Base-by-base conservation (phyloP, 164 flowering plant genomes). In the Magnolia officinalis region DNA sequence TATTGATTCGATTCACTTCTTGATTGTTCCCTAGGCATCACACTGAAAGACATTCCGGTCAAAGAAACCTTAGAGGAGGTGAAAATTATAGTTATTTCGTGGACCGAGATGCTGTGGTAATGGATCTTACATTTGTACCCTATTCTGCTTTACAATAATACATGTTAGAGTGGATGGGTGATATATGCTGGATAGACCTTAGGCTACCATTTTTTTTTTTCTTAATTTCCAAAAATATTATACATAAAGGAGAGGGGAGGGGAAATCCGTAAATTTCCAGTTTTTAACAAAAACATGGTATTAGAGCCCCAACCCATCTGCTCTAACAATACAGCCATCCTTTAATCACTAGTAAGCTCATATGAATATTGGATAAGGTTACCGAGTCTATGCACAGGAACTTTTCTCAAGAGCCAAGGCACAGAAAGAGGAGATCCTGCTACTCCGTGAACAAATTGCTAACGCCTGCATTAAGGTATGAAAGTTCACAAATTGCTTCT, bases 371-470 rank as follows among this genome's bases (percentile, higher is more conserved):
- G 45, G 45, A 37, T 37, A 37, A 37, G 45, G 13, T 63, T 24
- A 29, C 72, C 64, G 20, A 29, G 10, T 77, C 50, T 55, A 24
- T 50, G 70, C 66, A 29, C 78, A 94, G 96, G 96, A 89, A 74
- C 92, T 89, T 69, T 72, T 87, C 68, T 85, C 89, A 18, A 85
- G 81, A 76, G 81, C 81, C 50, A 87, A 79, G 64, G 82, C 83
- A 18, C 92, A 90, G 76, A 76, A 86, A 78, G 87, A 88, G 82
- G 98, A 95, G 83, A 90, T 93, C 70, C 81, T 80, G 70, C 59
- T 71, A 80, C 95, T 94, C 37, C 90, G 88, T 1, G 84, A 87
- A 74, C 90, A 90, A 78, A 87, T 92, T 84, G 78, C 92, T 63
- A 76, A 72, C 77, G 90, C 94, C 6, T 85, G 84, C 83, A 61